Evolutionary conservation across 805 yeast species (phyloP), one percentile per base, ranked within the genome.

Genomic region (Nakazawaea anatomiae): DNA sequence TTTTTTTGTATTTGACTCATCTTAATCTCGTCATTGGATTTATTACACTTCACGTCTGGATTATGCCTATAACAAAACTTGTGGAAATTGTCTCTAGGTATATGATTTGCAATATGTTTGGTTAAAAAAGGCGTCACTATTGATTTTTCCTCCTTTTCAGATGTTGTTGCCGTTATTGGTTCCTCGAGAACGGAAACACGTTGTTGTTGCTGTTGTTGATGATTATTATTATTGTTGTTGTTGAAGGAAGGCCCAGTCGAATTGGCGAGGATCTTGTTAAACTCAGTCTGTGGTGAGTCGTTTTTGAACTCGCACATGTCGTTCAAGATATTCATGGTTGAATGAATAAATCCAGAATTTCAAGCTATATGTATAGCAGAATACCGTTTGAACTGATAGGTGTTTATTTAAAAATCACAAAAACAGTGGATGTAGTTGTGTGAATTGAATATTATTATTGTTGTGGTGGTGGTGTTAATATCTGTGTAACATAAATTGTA

Each of bases 61-160:
- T 92, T 89, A 67, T 92, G 99, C 48, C 98, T 74, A 66, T 92
- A 92, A 63, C 99, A 92, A 68, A 80, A 92, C 57, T 77, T 76
- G 58, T 82, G 85, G 61, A 75, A 79, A 58, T 80, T 77, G 56
- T 77, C 85, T 44, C 64, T 61, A 27, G 76, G 74, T 14, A 74
- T 71, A 53, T 69, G 75, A 58, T 76, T 67, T 4, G 60, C 59
- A 7, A 66, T 51, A 52, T 69, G 71, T 30, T 58, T 62, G 6
- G 68, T 56, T 10, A 69, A 49, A 49, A 69, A 69, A 4, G 72
- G 72, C 1, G 68, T 66, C n/a, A 66, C 63, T 5, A 64, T 52
- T 2, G 69, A 63, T 9, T 30, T 48, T 29, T 53, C 52, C 12
- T 45, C 47, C 9, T 34, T 29, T 4, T 41, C 68, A 32, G 25